Base-by-base conservation (phyloP, 176 grass and related monocot species). In the Oryza rufipogon region DNA sequence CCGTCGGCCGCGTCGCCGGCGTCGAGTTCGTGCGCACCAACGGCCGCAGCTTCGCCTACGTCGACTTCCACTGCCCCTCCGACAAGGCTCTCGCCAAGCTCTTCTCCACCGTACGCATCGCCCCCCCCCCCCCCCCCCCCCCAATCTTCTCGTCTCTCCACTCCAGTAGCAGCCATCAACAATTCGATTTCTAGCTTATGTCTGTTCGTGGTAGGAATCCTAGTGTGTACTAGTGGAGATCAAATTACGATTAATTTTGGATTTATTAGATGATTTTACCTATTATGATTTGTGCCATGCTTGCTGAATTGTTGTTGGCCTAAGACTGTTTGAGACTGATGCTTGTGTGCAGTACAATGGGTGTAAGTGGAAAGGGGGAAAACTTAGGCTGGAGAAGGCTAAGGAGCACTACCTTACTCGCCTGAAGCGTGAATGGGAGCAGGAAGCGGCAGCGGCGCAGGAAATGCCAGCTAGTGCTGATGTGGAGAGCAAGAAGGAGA, bases 301-400 rank as follows among this genome's bases (percentile, higher is more conserved):
- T 68, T 63, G 58, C 58, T 63, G 58, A 63, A 63, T 32, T 28
- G 42, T 33, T 70, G 9, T 63, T 81, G n/a, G 9, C 13, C 10
- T 56, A 56, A 58, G 38, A 38, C 34, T 61, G 38, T 89, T 39
- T 69, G 66, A 73, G 0, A 13, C 7, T 19, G 54, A 36, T 71
- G 34, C 74, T 73, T 89, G 30, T 14, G 46, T 91, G 83, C 20
- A 98, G 96, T 98, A 98, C 72, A 98, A 96, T 82, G 93, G 93
- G 68, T 98, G 93, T 46, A 92, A 89, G 83, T 98, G 96, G 96
- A 98, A 98, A 90, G 96, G 96, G 48, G 93, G 89, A 83, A 96
- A 88, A 71, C 81, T 98, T 51, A 88, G 54, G 32, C 74, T 98
- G 26, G 93, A 95, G 86, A 98, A 92, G 91, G 93, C 96, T 65